A percentile compares a stretch with the other conserved stretches of the same genome.
Evolutionary conservation across 768 basidiomycete species (phyloP).

Genomic region (Kwoniella botswanensis): DNA sequence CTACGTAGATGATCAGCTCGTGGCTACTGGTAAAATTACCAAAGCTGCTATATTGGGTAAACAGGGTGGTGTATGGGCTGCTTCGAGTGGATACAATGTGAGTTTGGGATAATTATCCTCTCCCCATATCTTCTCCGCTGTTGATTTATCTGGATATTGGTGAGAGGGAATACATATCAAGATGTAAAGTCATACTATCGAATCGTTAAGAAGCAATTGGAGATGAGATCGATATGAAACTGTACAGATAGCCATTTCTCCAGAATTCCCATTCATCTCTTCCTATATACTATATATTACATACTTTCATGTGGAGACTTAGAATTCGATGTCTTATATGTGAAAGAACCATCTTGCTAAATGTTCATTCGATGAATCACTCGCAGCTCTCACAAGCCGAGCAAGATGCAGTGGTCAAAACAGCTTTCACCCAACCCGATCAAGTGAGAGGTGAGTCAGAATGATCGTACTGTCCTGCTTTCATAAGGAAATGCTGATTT

Average conservation of each 20-base stretch:
- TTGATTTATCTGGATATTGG: not conserved
- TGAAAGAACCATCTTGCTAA: no score
- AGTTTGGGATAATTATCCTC: constrained; percentile 43
- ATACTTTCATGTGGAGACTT: no score
- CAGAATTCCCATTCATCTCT: no score
- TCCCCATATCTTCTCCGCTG: not conserved
- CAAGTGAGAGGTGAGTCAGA: constrained; percentile 59
- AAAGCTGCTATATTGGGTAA: constrained; percentile 78
- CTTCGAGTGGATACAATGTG: constrained; percentile 67
- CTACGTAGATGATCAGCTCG: constrained; percentile 79
- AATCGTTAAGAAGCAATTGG: no score
- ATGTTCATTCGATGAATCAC: not conserved
- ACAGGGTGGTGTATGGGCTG: constrained; percentile 78
- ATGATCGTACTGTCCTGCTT: not conserved
- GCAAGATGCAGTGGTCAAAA: constrained; percentile 65
- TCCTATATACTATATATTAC: no score
- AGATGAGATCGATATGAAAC: no score
- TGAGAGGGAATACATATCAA: no score
- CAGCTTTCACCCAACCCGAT: constrained; percentile 61
- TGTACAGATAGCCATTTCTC: no score
- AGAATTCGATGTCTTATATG: no score
- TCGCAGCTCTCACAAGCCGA: constrained; percentile 69
- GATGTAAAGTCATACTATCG: no score
- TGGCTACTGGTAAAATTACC: constrained; percentile 73
- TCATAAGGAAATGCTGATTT: not conserved